Evolutionary conservation across 2,329 filamentous ascomycete species (phyloP).

Genomic region (Davidsoniella eucalypti): DNA sequence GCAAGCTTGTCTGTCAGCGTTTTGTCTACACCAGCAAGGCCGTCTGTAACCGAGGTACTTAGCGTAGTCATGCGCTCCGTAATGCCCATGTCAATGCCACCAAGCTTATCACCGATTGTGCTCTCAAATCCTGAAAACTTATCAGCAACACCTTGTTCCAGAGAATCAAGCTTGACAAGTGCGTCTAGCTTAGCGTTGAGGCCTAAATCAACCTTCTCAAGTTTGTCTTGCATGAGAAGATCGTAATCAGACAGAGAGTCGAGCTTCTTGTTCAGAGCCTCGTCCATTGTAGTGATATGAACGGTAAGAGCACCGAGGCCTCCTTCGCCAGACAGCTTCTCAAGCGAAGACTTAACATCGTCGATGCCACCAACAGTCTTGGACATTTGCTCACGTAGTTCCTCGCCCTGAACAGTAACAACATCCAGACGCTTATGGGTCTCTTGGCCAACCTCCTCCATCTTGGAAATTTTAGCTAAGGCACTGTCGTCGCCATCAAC

Average conservation of each 20-base stretch:
- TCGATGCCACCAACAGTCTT: slow-evolving; percentile 8
- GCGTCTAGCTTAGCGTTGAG: slow-evolving; percentile 9
- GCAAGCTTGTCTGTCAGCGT: slow-evolving; percentile 5
- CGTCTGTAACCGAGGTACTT: neutral
- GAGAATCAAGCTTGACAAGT: slow-evolving; percentile 6
- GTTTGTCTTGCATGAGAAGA: slow-evolving; percentile 10
- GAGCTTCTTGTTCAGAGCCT: slow-evolving; percentile 3
- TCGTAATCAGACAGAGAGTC: slow-evolving; percentile 9
- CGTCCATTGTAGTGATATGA: neutral
- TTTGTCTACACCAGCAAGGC: slow-evolving; percentile 6
- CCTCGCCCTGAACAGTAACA: slow-evolving; percentile 10
- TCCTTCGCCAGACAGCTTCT: slow-evolving; percentile 2
- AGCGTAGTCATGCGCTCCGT: slow-evolving; percentile 5
- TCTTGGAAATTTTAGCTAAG: slow-evolving; percentile 4
- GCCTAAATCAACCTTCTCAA: slow-evolving; percentile 8
- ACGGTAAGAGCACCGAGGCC: neutral
- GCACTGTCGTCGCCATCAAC: slow-evolving; percentile 9
- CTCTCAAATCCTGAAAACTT: slow-evolving; percentile 9
- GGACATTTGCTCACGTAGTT: slow-evolving; percentile 8
- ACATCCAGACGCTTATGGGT: slow-evolving; percentile 11
- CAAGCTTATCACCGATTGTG: slow-evolving; percentile 8
- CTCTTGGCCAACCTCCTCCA: slow-evolving; percentile 6
- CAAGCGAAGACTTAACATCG: slow-evolving; percentile 6
- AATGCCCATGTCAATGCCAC: slow-evolving; percentile 6
- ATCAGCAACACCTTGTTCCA: slow-evolving; percentile 7